Evolutionary conservation across 108 stramenopile species (phyloP).

Genomic region (Aureococcus anophagefferens): DNA sequence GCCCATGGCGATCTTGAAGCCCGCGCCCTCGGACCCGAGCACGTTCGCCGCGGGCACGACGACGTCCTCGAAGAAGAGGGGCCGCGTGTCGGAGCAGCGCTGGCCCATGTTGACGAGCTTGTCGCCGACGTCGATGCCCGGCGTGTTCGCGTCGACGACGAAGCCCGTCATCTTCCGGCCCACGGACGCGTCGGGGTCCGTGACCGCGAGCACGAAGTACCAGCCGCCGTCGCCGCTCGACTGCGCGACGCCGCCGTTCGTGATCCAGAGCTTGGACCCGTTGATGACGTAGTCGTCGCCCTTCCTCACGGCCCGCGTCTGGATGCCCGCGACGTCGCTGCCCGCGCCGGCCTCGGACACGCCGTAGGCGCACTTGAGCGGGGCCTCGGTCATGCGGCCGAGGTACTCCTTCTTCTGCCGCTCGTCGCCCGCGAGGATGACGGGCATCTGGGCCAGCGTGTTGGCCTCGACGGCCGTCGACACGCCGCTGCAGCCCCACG

Average conservation of each 20-base stretch:
- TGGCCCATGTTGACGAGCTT: slow-evolving; percentile 36
- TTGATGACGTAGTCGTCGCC: slow-evolving; percentile 27
- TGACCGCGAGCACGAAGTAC: slow-evolving; percentile 31
- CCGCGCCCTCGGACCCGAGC: slow-evolving; percentile 26
- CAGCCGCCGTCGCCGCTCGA: no score
- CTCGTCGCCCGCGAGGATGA: slow-evolving; percentile 21
- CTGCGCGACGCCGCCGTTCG: slow-evolving; percentile 21
- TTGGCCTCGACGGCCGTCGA: slow-evolving; percentile 34
- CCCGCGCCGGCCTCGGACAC: slow-evolving; percentile 27
- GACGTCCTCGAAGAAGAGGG: slow-evolving; percentile 30
- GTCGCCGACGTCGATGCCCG: slow-evolving; percentile 22
- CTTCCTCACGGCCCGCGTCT: slow-evolving; percentile 21
- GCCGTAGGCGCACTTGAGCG: slow-evolving; percentile 22
- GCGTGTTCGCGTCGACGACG: slow-evolving; percentile 21
- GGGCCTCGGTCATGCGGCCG: slow-evolving; percentile 16
- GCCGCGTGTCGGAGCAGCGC: slow-evolving; percentile 26
- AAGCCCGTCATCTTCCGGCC: slow-evolving; percentile 21
- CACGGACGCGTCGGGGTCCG: slow-evolving; percentile 15
- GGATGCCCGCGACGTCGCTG: no score
- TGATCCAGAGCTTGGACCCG: slow-evolving; percentile 28
- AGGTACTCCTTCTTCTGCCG: slow-evolving; percentile 28
- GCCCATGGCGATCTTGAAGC: slow-evolving; percentile 32
- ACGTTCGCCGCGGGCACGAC: slow-evolving; percentile 22
- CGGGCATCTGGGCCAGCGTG: slow-evolving; percentile 23
- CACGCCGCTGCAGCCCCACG: slow-evolving; percentile 28